These are phyloP conservation scores for Raffaelea albimanens DNA, from an alignment of 2,329 filamentous ascomycete genomes.

Conservation along the genomic window DNA sequence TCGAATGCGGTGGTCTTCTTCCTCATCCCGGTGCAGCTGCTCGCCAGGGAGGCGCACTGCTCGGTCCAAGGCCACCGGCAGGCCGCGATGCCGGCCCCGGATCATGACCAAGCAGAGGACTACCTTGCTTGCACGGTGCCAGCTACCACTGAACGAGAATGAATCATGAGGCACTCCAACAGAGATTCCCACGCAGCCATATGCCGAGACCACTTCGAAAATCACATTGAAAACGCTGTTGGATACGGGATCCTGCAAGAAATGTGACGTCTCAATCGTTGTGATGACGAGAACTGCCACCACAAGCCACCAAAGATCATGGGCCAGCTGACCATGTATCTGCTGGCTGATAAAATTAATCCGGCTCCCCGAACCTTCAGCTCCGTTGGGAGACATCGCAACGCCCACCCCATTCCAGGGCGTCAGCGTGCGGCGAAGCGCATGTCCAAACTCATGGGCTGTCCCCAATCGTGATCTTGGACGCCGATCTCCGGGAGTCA, in stretches of 20 bases:
- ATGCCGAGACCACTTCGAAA: conserved; percentile 46
- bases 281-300: conserved; percentile 50
- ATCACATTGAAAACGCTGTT: conserved; percentile 50
- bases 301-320: conserved; percentile 57
- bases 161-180: conserved; percentile 40
- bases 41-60: conserved; percentile 32
- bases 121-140: conserved; percentile 41
- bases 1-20: conserved; percentile 30
- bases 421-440: conserved; percentile 27
- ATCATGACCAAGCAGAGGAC: conserved; percentile 48
- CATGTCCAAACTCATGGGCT: conserved; percentile 21
- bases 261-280: conserved; percentile 47
- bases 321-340: conserved; percentile 49
- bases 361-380: conserved; percentile 24
- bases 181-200: conserved; percentile 50
- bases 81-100: conserved; percentile 41
- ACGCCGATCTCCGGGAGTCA: neutral
- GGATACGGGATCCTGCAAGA: conserved; percentile 38
- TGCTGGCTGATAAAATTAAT: conserved; percentile 45
- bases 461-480: conserved; percentile 8
- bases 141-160: conserved; percentile 46
- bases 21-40: conserved; percentile 27
- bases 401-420: conserved; percentile 35
- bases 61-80: conserved; percentile 47
- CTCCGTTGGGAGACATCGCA: conserved; percentile 9